Base-by-base conservation (phyloP, 1,284 basidiomycete species). In the Austroboletus sp. region DNA sequence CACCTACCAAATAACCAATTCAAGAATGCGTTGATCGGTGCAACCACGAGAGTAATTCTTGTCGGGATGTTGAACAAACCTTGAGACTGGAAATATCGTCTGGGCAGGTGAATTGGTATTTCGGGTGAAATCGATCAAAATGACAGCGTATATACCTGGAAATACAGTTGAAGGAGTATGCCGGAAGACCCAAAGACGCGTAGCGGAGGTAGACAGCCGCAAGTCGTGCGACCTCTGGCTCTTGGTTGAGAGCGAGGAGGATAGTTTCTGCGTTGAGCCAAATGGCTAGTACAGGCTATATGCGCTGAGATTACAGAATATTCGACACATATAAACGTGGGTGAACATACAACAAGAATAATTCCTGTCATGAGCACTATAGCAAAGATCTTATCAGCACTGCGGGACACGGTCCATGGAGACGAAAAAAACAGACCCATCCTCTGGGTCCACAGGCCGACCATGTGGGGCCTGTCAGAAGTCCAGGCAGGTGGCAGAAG, bases 401-500 rank as follows among this genome's bases (percentile, higher is more conserved):
- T 16, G 23, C 8, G 23, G 8, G 8, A 25, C 23, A 25, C 1
- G 9, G 5, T 15, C 23, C 25, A 37, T 26, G n/a, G 6, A 15
- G 11, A 31, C 13, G 4, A 27, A 33, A 35, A 33, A 47, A 36
- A 36, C 69, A 74, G 50, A 84, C 82, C 66, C 85, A 91, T 92
- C 53, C 93, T 74, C 64, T 94, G 91, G 6, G 86, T 70, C 92
- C 92, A 96, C 4, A 96, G 72, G 4, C 93, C 93, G n/a, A 97
- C 90, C 15, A 90, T 74, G 16, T 83, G 70, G 0, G 91, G 92
- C 36, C 82, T 79, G 0, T 82, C 66, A 11, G 88, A 89, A 0
- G 92, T 94, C 88, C 91, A 97, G 5, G 93, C 90, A 15, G 87
- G 79, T 0, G 93, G 93, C 1, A 97, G 76, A 56, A 97, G 76